These are phyloP conservation scores for Apiotrichum veenhuisii DNA, from an alignment of 1,284 basidiomycete species.

Conservation along the genomic window DNA sequence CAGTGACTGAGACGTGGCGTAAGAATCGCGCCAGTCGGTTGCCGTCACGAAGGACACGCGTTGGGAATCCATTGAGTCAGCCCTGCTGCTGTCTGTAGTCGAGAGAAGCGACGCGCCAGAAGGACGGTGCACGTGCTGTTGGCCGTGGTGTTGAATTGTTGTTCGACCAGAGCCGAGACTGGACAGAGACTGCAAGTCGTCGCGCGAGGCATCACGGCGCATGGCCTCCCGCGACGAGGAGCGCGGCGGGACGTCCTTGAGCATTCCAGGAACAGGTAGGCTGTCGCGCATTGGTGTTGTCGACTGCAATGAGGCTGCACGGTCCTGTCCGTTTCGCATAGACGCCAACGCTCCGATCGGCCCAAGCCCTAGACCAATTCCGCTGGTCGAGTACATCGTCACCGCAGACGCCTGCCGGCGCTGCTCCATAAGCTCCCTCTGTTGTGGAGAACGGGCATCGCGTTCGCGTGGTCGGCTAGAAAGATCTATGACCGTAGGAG, in stretches of 20 bases:
- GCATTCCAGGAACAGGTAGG: not conserved
- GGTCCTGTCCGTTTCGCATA: no score
- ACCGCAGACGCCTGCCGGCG: not conserved
- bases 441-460: not conserved
- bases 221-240: not conserved
- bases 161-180: no score
- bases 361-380: not conserved
- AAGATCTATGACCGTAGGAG: no score
- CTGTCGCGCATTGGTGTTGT: no score
- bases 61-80: not conserved
- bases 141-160: not conserved
- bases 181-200: no score
- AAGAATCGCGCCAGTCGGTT: not conserved
- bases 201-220: not conserved
- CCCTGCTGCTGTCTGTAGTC: not conserved
- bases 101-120: not conserved
- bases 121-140: not conserved
- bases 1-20: not conserved
- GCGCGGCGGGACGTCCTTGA: not conserved
- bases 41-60: not conserved
- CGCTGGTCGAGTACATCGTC: not conserved
- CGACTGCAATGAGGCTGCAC: not conserved
- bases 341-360: not conserved
- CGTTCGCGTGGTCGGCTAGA: not conserved
- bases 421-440: not conserved